Evolutionary conservation across 805 yeast genomes (phyloP).

Genomic region (Metschnikowia gruessii): DNA sequence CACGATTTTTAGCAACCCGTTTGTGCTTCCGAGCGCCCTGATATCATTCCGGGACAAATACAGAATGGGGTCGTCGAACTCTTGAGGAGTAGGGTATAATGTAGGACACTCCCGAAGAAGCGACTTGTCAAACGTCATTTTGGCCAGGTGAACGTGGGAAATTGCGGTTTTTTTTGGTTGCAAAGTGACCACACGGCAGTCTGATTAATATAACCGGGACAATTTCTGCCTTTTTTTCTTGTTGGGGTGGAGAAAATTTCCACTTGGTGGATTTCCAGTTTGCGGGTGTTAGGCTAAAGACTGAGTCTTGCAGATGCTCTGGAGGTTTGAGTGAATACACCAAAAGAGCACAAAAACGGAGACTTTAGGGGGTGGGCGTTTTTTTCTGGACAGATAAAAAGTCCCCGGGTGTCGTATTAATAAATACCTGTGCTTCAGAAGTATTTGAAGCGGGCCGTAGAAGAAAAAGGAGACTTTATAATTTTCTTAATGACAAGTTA

Average conservation of each 20-base stretch:
- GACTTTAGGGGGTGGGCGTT: no score
- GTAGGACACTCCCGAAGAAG: constrained; percentile 44
- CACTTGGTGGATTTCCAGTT: neutral
- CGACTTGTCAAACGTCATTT: constrained; percentile 26
- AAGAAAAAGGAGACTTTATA: neutral
- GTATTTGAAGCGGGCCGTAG: no score
- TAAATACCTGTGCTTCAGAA: no score
- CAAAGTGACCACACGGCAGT: neutral
- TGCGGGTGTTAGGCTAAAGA: constrained; percentile 3
- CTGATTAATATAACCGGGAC: neutral
- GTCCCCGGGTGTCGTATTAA: no score
- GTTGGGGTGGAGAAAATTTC: neutral
- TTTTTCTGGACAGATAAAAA: no score
- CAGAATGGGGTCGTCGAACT: constrained; percentile 49
- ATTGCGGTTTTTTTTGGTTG: neutral
- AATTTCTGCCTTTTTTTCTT: neutral
- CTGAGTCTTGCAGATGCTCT: constrained; percentile 3
- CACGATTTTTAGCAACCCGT: constrained; percentile 50
- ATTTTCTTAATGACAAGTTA: neutral
- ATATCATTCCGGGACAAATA: constrained; percentile 45
- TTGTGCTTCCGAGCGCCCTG: constrained; percentile 41
- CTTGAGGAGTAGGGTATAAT: constrained; percentile 41
- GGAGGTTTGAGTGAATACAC: neutral
- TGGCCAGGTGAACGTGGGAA: neutral
- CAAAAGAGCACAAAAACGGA: neutral